Percentiles rank a stretch among this genome's conserved stretches.
Conservation (phyloP, 1,284 basidiomycete species). For the Ceratobasidium sp. region DNA sequence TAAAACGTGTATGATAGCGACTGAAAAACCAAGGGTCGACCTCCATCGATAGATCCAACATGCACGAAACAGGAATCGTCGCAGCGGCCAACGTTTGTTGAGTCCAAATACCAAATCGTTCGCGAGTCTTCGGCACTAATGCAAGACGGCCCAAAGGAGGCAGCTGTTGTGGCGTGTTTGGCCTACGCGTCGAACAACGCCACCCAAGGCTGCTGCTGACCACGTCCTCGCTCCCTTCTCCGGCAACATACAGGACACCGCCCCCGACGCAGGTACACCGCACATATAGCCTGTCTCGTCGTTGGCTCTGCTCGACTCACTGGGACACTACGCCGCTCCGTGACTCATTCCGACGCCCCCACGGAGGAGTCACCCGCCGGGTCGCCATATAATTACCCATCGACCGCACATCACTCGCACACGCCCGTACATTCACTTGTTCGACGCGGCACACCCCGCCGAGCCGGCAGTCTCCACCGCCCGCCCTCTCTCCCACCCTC, state of each 20-base stretch:
- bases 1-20: background rate
- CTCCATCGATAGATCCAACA: conserved; percentile 11
- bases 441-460: no score
- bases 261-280: background rate
- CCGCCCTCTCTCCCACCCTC: no score
- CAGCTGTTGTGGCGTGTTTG: conserved; percentile 26
- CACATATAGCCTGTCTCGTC: background rate
- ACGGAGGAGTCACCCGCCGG: no score
- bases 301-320: no score
- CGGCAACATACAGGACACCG: background rate
- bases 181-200: conserved; percentile 37
- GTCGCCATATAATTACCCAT: conserved; percentile 2
- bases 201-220: conserved; percentile 13
- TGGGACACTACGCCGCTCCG: background rate
- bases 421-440: no score
- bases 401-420: no score
- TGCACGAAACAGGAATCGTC: background rate
- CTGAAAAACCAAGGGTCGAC: background rate
- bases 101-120: background rate
- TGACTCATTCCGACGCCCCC: conserved; percentile 3
- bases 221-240: conserved; percentile 6
- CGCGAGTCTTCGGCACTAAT: background rate
- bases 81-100: background rate
- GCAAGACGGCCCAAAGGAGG: conserved; percentile 4
- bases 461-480: no score